phyloP scores from a whole-genome alignment of 768 basidiomycete species.

The Tulasnella sp. region DNA sequence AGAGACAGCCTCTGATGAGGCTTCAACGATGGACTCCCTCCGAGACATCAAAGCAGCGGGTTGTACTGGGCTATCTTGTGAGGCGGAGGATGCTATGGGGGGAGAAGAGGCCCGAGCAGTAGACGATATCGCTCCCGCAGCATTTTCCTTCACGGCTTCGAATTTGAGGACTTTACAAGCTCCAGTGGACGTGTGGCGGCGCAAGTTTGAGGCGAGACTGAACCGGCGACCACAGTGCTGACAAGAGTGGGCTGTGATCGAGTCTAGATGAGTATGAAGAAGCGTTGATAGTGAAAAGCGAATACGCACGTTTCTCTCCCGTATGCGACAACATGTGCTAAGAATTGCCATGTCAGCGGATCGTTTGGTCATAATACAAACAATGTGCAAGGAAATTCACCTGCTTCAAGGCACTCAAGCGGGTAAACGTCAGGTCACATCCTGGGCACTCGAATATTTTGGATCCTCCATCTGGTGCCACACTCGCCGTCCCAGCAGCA shows the following conservation, averaged over 20 bases:
- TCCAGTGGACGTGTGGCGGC: conserved; percentile 11
- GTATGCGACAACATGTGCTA: conserved; percentile 15
- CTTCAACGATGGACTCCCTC: background rate
- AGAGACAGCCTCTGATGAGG: background rate
- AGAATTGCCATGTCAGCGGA: background rate
- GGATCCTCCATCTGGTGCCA: too few species aligned
- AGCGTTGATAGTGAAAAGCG: background rate
- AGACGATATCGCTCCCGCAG: background rate
- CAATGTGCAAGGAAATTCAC: conserved; percentile 5
- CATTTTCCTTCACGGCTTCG: conserved; percentile 11
- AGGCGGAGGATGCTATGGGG: background rate
- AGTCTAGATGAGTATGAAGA: background rate
- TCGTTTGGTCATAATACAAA: background rate
- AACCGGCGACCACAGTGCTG: conserved; percentile 12
- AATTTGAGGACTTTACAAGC: conserved; percentile 14
- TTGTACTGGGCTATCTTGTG: background rate
- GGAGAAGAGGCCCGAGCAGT: background rate
- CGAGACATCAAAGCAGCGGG: background rate
- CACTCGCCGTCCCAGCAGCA: too few species aligned
- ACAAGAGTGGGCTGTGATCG: conserved; percentile 12
- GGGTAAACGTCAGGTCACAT: conserved; percentile 12
- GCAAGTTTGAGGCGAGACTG: conserved; percentile 13
- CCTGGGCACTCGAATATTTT: conserved; percentile 10
- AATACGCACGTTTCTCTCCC: conserved; percentile 14
- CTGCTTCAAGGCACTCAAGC: conserved; percentile 14